These are phyloP conservation scores for Aulographum hederae DNA, from an alignment of 2,329 filamentous ascomycete species.

Conservation along the genomic window DNA sequence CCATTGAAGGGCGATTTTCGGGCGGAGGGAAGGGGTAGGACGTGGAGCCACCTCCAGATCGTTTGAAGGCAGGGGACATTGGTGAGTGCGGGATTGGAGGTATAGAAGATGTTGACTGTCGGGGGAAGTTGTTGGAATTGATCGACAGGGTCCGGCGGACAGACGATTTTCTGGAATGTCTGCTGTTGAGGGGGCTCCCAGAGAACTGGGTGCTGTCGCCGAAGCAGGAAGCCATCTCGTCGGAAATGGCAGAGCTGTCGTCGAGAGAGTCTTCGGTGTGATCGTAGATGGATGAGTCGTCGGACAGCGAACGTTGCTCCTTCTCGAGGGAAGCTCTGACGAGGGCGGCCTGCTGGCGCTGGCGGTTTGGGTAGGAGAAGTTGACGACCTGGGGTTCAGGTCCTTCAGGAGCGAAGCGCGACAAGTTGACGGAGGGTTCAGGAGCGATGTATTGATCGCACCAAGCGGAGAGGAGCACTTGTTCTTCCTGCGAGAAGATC, in stretches of 20 bases:
- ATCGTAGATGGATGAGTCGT: neutral
- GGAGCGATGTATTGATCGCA: slow-evolving; percentile 15
- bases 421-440: neutral
- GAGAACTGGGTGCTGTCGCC: neutral
- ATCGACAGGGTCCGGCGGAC: neutral
- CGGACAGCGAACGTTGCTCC: neutral
- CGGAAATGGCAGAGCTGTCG: neutral
- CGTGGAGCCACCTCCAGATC: neutral
- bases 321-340: neutral
- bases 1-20: slow-evolving; percentile 1
- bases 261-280: neutral
- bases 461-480: slow-evolving; percentile 37
- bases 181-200: neutral
- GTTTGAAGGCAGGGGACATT: slow-evolving; percentile 1
- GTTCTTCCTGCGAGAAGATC: slow-evolving; percentile 56
- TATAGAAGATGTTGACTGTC: slow-evolving; percentile 1
- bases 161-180: neutral
- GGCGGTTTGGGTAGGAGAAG: too few relatives aligned
- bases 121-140: neutral
- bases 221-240: neutral
- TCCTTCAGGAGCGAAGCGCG: neutral
- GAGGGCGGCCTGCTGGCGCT: neutral
- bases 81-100: slow-evolving; percentile 1
- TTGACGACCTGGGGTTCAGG: neutral
- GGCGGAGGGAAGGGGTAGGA: neutral